Conservation (phyloP, 1,139 yeast species). For the Meyerozyma carpophila region DNA sequence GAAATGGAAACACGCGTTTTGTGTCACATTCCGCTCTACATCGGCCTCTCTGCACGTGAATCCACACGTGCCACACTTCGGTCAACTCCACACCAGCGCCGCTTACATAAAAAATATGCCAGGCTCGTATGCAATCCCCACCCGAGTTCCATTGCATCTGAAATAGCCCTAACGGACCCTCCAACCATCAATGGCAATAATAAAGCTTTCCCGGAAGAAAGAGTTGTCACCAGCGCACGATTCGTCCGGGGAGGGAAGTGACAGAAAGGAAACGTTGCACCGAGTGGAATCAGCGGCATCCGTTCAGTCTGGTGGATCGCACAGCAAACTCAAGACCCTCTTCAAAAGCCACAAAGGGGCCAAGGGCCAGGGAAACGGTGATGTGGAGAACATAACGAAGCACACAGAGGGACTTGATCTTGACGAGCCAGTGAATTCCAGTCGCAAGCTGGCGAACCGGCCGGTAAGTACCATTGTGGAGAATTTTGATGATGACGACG, state of each 20-base stretch:
- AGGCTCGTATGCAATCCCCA: neutral
- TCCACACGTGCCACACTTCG: neutral
- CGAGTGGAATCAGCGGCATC: neutral
- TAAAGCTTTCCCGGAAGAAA: neutral
- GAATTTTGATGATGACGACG: neutral
- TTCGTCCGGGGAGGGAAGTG: neutral
- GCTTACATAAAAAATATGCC: neutral
- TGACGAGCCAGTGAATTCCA: neutral
- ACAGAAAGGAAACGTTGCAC: neutral
- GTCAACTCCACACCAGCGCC: neutral
- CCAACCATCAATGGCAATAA: neutral
- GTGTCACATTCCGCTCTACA: neutral
- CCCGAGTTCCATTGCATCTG: neutral
- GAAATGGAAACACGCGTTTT: constrained; percentile 1
- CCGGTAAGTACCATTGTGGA: constrained; percentile 8
- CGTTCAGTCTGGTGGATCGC: neutral
- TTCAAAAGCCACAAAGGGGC: neutral
- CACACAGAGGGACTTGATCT: neutral
- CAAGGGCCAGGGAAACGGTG: neutral
- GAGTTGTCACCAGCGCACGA: neutral
- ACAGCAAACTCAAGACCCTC: neutral
- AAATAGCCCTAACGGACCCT: neutral
- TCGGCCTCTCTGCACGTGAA: neutral
- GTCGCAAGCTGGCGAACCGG: constrained; percentile 1
- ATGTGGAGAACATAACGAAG: neutral